These are phyloP conservation scores for Lanzia echinophila DNA, from an alignment of 2,329 filamentous ascomycete genomes.

Conservation along the genomic window DNA sequence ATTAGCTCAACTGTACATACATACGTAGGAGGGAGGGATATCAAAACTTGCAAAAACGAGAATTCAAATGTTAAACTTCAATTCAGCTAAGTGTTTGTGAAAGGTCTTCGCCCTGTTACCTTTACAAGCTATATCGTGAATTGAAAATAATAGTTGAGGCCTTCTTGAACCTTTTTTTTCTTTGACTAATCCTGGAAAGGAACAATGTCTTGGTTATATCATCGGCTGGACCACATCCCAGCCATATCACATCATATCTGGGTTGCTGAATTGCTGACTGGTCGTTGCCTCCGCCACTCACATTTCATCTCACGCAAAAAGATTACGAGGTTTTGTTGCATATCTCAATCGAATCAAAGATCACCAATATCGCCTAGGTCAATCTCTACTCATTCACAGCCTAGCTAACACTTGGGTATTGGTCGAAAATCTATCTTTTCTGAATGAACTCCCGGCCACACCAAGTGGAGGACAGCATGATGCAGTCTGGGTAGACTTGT, in stretches of 20 bases:
- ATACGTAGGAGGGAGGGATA: background rate
- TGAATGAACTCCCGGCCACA: background rate
- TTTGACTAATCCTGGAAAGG: no score
- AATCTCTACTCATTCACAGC: background rate
- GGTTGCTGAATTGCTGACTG: no score
- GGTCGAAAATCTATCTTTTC: background rate
- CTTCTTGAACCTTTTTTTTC: no score
- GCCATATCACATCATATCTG: no score
- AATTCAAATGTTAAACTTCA: background rate
- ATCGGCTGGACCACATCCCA: no score
- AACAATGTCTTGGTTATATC: background rate
- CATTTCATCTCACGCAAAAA: no score
- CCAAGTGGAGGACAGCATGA: background rate
- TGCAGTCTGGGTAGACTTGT: background rate
- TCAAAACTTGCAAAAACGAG: background rate
- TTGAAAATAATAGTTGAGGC: no score
- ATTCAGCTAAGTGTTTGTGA: background rate
- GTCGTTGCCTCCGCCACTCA: no score
- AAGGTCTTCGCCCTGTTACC: no score
- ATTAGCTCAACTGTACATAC: background rate
- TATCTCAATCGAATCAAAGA: background rate
- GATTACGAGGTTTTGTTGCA: slow-evolving; percentile 3
- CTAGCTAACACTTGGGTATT: background rate
- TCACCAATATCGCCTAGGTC: background rate
- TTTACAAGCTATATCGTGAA: no score